Evolutionary conservation across 768 basidiomycete genomes (phyloP).

Genomic region (Tephrocybe sp.): DNA sequence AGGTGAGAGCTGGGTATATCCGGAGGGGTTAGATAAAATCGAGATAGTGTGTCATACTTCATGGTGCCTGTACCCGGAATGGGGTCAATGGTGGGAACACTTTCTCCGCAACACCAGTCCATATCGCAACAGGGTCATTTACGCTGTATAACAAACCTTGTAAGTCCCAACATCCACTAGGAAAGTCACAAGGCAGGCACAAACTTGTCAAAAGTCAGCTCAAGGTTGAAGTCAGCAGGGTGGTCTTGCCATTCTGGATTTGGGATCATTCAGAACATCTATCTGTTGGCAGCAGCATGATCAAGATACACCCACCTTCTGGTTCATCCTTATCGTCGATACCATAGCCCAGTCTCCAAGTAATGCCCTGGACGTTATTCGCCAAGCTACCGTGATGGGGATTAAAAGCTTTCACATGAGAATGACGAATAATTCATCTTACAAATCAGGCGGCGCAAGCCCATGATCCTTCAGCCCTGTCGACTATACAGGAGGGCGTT

Average conservation of each 20-base stretch:
- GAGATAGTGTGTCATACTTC: background rate
- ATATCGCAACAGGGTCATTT: slow-evolving; percentile 55
- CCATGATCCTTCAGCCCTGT: slow-evolving; percentile 51
- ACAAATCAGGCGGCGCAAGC: slow-evolving; percentile 63
- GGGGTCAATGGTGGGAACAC: slow-evolving; percentile 5
- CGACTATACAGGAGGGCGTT: slow-evolving; percentile 32
- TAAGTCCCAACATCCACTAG: background rate
- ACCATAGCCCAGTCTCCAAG: slow-evolving; percentile 63
- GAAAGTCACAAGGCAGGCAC: slow-evolving; percentile 18
- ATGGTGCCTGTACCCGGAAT: slow-evolving; percentile 11
- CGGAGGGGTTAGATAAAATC: background rate
- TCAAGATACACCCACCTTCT: slow-evolving; percentile 42
- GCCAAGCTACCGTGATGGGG: slow-evolving; percentile 35
- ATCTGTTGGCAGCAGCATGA: background rate
- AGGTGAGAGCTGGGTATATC: background rate
- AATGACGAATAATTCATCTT: slow-evolving; percentile 14
- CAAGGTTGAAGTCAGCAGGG: slow-evolving; percentile 50
- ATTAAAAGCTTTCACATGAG: slow-evolving; percentile 3
- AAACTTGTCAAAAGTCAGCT: slow-evolving; percentile 48
- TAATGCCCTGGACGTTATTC: slow-evolving; percentile 58
- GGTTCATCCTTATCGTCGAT: slow-evolving; percentile 50
- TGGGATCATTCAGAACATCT: slow-evolving; percentile 5
- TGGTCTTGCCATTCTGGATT: slow-evolving; percentile 58
- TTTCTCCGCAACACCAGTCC: slow-evolving; percentile 26
- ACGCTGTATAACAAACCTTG: slow-evolving; percentile 31